Conservation (phyloP, 805 yeast genomes). For the Sugiyamaella boreocaroliniensis region DNA sequence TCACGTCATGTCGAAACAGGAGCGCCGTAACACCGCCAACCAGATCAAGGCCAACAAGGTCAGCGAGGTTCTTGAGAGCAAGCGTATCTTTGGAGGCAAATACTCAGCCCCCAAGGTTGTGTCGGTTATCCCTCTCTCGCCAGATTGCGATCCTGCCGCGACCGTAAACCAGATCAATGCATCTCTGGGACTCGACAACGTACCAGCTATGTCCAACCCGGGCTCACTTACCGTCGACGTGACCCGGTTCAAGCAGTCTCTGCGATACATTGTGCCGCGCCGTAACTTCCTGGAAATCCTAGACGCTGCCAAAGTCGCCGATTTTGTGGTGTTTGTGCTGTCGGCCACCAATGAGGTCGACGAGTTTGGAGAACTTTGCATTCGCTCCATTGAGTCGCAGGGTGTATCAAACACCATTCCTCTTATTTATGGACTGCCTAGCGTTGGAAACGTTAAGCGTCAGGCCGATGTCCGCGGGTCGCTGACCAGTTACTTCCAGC, state of each 20-base stretch:
- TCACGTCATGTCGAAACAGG: conserved; percentile 30
- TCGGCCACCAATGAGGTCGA: conserved; percentile 84
- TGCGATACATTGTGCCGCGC: conserved; percentile 61
- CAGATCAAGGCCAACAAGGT: conserved; percentile 75
- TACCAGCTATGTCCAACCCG: conserved; percentile 9
- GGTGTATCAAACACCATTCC: conserved; percentile 70
- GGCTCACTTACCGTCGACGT: conserved; percentile 29
- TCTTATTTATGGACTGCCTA: conserved; percentile 11
- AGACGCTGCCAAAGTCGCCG: conserved; percentile 85
- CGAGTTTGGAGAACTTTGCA: conserved; percentile 77
- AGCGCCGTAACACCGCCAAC: conserved; percentile 67
- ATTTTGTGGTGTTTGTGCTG: conserved; percentile 81
- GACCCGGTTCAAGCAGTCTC: conserved; percentile 62
- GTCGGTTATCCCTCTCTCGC: conserved; percentile 71
- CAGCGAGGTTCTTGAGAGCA: conserved; percentile 46
- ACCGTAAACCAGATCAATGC: conserved; percentile 20
- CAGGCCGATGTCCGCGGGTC: conserved; percentile 66
- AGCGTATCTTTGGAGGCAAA: conserved; percentile 72
- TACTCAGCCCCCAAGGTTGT: conserved; percentile 79
- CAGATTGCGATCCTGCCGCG: conserved; percentile 46
- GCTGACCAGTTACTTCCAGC: conserved; percentile 56
- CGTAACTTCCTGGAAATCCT: conserved; percentile 58
- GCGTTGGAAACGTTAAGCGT: conserved; percentile 58
- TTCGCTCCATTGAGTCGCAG: conserved; percentile 84
- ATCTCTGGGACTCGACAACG: neutral